A percentile compares a stretch with the other conserved stretches of the same genome.
Conservation (phyloP, 768 basidiomycete species). For the Boletales sp. region DNA sequence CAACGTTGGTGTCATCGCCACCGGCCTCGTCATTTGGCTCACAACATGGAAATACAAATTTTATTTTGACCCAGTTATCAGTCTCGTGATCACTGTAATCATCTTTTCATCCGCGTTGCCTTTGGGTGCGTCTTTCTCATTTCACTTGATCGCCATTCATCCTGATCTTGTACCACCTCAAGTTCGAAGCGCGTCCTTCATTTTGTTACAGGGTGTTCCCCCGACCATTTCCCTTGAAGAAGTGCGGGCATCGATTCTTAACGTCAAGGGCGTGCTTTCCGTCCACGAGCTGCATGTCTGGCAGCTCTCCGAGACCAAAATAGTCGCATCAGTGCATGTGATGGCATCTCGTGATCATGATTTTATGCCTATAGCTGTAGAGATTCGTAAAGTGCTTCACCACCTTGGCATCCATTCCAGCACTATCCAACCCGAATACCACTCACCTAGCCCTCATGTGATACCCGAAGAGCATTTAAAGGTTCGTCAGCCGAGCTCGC, state of each 20-base stretch:
- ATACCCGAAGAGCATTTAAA: slow-evolving; percentile 47
- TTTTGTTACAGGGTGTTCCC: slow-evolving; percentile 93
- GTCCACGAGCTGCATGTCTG: slow-evolving; percentile 96
- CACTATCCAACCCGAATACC: slow-evolving; percentile 91
- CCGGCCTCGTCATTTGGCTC: slow-evolving; percentile 93
- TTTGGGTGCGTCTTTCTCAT: slow-evolving; percentile 51
- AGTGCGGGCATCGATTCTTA: slow-evolving; percentile 76
- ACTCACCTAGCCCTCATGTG: slow-evolving; percentile 30
- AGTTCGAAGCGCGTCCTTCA: slow-evolving; percentile 92
- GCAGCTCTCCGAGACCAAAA: slow-evolving; percentile 94
- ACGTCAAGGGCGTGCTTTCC: slow-evolving; percentile 76
- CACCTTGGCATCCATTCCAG: slow-evolving; percentile 91
- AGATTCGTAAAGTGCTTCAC: slow-evolving; percentile 83
- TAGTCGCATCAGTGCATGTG: slow-evolving; percentile 95
- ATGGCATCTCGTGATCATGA: slow-evolving; percentile 76
- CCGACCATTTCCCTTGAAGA: slow-evolving; percentile 85
- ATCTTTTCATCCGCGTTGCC: slow-evolving; percentile 96
- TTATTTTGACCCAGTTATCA: slow-evolving; percentile 92
- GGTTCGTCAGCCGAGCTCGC: slow-evolving; percentile 32
- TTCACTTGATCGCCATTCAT: background rate
- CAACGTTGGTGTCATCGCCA: slow-evolving; percentile 95
- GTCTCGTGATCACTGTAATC: slow-evolving; percentile 90
- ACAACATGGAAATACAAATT: slow-evolving; percentile 80
- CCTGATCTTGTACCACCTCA: slow-evolving; percentile 12
- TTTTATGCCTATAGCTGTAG: slow-evolving; percentile 86